Conservation (phyloP, 192 early-diverging fungal species). For the Coemansia sp. region DNA sequence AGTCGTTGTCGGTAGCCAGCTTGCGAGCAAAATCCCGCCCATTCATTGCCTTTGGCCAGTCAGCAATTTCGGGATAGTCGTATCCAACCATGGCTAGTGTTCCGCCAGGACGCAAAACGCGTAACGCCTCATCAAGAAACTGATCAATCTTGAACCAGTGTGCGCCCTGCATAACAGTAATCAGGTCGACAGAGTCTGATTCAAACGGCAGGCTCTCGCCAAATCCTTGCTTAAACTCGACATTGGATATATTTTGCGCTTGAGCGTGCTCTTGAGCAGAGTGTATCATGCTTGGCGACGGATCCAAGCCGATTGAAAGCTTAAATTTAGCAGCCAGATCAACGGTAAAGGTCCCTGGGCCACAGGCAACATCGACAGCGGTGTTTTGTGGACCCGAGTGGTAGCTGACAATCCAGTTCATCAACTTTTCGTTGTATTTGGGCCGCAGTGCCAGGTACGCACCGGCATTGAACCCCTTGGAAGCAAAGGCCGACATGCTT, state of each 20-base stretch:
- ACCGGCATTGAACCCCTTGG: conserved; percentile 29
- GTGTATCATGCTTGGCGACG: no score
- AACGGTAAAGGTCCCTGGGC: conserved; percentile 32
- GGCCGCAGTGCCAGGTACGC: conserved; percentile 33
- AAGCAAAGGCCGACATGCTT: conserved; percentile 33
- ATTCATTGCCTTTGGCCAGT: conserved; percentile 17
- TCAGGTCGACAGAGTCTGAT: conserved; percentile 19
- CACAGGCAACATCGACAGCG: conserved; percentile 33
- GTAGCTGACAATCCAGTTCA: conserved; percentile 23
- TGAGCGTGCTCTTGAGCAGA: conserved; percentile 2
- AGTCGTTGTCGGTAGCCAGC: conserved; percentile 11
- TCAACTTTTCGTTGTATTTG: conserved; percentile 13
- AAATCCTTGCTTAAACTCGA: conserved; percentile 20
- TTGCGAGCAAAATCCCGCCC: conserved; percentile 13
- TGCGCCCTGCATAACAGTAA: conserved; percentile 41
- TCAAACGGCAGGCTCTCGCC: conserved; percentile 30
- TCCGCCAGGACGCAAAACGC: conserved; percentile 35
- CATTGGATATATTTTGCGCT: conserved; percentile 8
- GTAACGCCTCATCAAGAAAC: conserved; percentile 23
- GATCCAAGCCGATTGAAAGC: no score
- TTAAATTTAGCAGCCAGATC: conserved; percentile 17
- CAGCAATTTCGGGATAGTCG: conserved; percentile 19
- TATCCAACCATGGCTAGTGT: conserved; percentile 40
- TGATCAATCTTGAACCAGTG: conserved; percentile 31
- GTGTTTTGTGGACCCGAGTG: conserved; percentile 12